Evolutionary conservation across 2,329 filamentous ascomycete species (phyloP), one percentile per base, ranked within the genome.

Genomic region (Ophiocordyceps unilateralis): DNA sequence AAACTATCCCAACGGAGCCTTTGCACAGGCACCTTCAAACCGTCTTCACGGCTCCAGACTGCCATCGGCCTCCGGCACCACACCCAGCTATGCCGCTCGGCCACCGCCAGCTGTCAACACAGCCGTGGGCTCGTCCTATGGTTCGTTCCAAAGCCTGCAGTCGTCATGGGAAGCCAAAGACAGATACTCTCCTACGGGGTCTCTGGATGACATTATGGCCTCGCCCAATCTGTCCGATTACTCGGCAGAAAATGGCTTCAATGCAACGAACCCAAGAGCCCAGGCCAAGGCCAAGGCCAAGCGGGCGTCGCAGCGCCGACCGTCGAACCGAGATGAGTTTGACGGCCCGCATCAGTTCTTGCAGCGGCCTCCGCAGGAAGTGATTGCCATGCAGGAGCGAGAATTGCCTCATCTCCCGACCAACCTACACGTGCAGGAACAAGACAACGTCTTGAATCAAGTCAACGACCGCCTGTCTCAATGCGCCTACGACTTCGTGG

Each of bases 401-500:
- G 83, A 89, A 55, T 70, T 93, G 41, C 84, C 84, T 19, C 79
- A 83, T 58, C 75, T 91, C 26, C 85, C 85, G 40, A 87, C 83
- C 53, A 85, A 87, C 58, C 72, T 93, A 41, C 74, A 83, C 53
- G 79, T 85, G 43, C 78, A 86, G 61, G 85, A 93, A 62, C 85
- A 93, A 67, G 84, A 91, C 63, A 75, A 73, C 55, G 83, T 93
- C 52, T 68, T 91, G 45, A 76, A 74, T 44, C 75, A 81, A 60
- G 83, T 91, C 60, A 91, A 91, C 65, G 83, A 89, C 62, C 75
- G 84, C 47, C 69, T 93, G 39, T 87, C 84, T 21, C 81, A 83
- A 59, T 91, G 84, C 59, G 85, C 84, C 26, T 93, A 82, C 68
- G 83, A 93, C 63, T 93, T 93, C 61, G 80, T 93, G 53, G 85